Evolutionary conservation across 768 basidiomycete species (phyloP).

Genomic region (Sporobolomyces pararoseus): DNA sequence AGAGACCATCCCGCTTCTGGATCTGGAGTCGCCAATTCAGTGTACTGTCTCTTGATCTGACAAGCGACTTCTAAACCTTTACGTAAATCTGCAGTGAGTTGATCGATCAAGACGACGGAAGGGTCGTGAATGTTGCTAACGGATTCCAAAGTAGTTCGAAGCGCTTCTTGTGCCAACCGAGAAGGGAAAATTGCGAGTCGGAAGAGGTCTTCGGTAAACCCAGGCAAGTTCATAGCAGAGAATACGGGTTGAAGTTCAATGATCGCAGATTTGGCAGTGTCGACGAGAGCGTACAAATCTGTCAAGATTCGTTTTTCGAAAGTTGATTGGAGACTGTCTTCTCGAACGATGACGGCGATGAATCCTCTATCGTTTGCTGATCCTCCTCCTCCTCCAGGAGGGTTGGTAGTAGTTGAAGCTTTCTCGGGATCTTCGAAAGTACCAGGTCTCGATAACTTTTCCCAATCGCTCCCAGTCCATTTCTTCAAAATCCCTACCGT

Average conservation of each 20-base stretch:
- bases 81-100: conserved; percentile 88
- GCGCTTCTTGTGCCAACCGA: conserved; percentile 82
- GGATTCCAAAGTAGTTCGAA: conserved; percentile 76
- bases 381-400: conserved; percentile 44
- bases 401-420: not conserved
- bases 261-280: conserved; percentile 78
- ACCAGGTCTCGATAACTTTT: conserved; percentile 74
- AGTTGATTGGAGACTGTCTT: conserved; percentile 89
- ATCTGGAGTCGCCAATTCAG: conserved; percentile 83
- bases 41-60: conserved; percentile 89
- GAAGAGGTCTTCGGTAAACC: conserved; percentile 81
- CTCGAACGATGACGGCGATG: conserved; percentile 88
- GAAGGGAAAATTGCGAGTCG: conserved; percentile 95
- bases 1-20: conserved; percentile 81
- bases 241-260: conserved; percentile 72
- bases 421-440: conserved; percentile 56
- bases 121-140: conserved; percentile 72
- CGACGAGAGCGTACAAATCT: conserved; percentile 77
- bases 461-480: conserved; percentile 89
- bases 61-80: conserved; percentile 86
- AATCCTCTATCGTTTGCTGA: conserved; percentile 72
- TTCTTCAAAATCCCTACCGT: conserved; percentile 75
- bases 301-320: conserved; percentile 71
- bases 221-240: conserved; percentile 82
- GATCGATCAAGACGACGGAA: conserved; percentile 83